Percentiles rank a stretch among this genome's conserved stretches.
These are phyloP conservation scores for Penicillium arizonense DNA, from an alignment of 495 filamentous ascomycete species.

Conservation along the genomic window DNA sequence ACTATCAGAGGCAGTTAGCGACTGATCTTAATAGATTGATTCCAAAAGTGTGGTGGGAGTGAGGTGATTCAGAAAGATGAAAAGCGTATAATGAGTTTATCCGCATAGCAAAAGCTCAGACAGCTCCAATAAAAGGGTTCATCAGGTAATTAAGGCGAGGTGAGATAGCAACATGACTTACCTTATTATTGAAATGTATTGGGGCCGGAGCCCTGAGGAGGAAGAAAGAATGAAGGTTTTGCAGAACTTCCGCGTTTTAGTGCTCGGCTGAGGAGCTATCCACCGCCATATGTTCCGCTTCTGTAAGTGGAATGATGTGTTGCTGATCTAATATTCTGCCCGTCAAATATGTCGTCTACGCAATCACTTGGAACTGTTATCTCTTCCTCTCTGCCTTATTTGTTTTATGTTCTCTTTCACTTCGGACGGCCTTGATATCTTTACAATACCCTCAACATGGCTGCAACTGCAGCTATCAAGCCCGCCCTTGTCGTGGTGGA, in stretches of 20 bases:
- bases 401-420: background rate
- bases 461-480: constrained; percentile 4
- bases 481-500: constrained; percentile 74
- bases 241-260: constrained; percentile 15
- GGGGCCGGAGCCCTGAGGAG: constrained; percentile 41
- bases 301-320: background rate
- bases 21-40: constrained; percentile 8
- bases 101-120: constrained; percentile 67
- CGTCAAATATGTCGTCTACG: background rate
- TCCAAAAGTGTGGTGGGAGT: constrained; percentile 3
- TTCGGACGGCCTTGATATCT: background rate
- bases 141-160: constrained; percentile 46
- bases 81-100: constrained; percentile 53
- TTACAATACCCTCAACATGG: constrained; percentile 8
- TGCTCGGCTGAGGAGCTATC: constrained; percentile 25
- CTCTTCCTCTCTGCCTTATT: background rate
- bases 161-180: constrained; percentile 19
- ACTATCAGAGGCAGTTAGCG: constrained; percentile 28
- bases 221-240: constrained; percentile 23
- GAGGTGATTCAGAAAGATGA: constrained; percentile 26
- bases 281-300: background rate
- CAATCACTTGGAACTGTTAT: background rate
- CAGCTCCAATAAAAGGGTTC: constrained; percentile 92
- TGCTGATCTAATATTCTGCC: background rate
- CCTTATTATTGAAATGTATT: constrained; percentile 27